Percentiles rank a stretch among this genome's conserved stretches.
Conservation (phyloP, 805 yeast species). For the Wickerhamiella brachini region DNA sequence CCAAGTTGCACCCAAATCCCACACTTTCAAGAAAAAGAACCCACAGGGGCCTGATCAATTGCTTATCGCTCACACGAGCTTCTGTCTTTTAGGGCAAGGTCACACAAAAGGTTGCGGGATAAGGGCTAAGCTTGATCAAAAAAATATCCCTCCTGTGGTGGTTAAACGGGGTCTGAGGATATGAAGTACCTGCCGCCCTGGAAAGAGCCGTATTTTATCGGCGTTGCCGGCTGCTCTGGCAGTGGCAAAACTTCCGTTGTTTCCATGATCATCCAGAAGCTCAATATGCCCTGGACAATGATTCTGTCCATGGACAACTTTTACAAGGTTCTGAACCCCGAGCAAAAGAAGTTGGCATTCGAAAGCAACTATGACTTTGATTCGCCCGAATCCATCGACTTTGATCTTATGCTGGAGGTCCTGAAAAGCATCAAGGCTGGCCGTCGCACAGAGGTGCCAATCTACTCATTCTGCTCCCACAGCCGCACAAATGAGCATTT, state of each 20-base stretch:
- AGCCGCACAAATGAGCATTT: conserved; percentile 46
- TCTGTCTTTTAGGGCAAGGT: not conserved
- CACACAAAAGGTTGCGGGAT: not conserved
- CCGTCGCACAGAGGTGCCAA: conserved; percentile 47
- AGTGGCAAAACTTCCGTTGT: conserved; percentile 94
- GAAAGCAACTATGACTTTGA: conserved; percentile 71
- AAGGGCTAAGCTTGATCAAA: not conserved
- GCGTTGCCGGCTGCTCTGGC: conserved; percentile 68
- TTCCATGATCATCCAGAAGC: conserved; percentile 57
- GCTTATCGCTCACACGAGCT: not conserved
- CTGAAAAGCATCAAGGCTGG: conserved; percentile 61
- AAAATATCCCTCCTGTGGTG: not conserved
- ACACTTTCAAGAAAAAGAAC: no score
- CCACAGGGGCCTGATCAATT: no score
- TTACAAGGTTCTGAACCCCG: conserved; percentile 58
- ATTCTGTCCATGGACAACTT: conserved; percentile 82
- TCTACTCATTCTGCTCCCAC: conserved; percentile 54
- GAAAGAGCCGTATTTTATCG: conserved; percentile 75
- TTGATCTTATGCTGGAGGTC: conserved; percentile 53
- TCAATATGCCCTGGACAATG: conserved; percentile 77
- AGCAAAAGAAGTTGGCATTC: conserved; percentile 51
- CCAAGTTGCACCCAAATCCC: no score
- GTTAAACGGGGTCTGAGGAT: not conserved
- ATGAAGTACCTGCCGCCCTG: conserved; percentile 61
- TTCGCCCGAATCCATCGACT: conserved; percentile 69